These are phyloP conservation scores for Lactarius sanguifluus DNA, from an alignment of 768 basidiomycete genomes.

Conservation along the genomic window DNA sequence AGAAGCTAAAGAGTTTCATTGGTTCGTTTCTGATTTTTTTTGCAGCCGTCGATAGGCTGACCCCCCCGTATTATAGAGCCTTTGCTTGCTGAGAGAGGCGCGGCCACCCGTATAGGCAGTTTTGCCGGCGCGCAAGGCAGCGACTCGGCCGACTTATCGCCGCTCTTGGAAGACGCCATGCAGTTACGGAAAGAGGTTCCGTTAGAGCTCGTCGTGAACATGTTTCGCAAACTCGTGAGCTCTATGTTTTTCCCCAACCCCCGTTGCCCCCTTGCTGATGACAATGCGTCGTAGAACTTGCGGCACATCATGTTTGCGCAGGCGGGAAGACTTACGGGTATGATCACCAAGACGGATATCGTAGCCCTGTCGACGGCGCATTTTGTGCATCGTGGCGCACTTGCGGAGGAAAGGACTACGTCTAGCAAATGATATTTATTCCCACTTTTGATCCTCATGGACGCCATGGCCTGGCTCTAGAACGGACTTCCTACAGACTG, in stretches of 20 bases:
- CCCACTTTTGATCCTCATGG: neutral
- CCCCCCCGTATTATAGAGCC: constrained; percentile 18
- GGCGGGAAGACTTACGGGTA: constrained; percentile 56
- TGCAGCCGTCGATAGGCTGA: constrained; percentile 2
- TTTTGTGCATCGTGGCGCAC: constrained; percentile 50
- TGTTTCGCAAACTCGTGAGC: constrained; percentile 70
- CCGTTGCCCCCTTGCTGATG: constrained; percentile 15
- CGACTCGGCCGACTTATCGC: constrained; percentile 35
- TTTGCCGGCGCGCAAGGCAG: constrained; percentile 3
- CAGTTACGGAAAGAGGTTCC: constrained; percentile 69
- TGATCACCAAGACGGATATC: constrained; percentile 69
- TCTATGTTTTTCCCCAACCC: neutral
- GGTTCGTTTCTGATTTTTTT: constrained; percentile 33
- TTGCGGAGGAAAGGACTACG: constrained; percentile 13
- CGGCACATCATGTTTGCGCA: constrained; percentile 68
- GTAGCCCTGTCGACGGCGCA: constrained; percentile 58
- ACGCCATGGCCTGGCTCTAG: neutral
- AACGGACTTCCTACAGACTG: neutral
- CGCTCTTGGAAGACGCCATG: constrained; percentile 46
- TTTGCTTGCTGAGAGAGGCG: constrained; percentile 11
- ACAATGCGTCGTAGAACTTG: constrained; percentile 48
- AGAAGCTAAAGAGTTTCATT: constrained; percentile 46
- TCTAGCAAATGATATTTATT: constrained; percentile 4
- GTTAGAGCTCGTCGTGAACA: constrained; percentile 66
- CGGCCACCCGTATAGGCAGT: constrained; percentile 14